Conservation (phyloP, 2,329 filamentous ascomycete genomes). For the Paraphoma sp. region DNA sequence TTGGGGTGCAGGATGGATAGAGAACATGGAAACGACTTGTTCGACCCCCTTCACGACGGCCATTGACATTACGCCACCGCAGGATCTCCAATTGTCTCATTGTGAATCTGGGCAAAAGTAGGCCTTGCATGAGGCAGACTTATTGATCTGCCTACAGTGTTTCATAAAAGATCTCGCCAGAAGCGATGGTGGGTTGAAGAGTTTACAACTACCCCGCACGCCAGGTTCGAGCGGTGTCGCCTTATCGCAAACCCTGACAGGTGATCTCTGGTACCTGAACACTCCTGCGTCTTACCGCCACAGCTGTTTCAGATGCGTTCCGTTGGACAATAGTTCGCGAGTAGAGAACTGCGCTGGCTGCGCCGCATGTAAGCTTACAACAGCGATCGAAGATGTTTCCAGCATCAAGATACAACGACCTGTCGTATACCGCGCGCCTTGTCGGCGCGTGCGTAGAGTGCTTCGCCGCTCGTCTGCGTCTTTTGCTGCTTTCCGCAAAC, state of each 20-base stretch:
- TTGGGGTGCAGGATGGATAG: background rate
- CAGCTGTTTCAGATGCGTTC: slow-evolving; percentile 15
- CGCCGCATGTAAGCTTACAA: slow-evolving; percentile 4
- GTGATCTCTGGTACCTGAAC: slow-evolving; percentile 6
- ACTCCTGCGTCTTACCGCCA: slow-evolving; percentile 18
- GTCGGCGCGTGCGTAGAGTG: slow-evolving; percentile 25
- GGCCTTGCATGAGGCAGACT: slow-evolving; percentile 3
- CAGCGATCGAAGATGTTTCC: background rate
- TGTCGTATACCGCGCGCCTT: slow-evolving; percentile 29
- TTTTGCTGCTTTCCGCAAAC: slow-evolving; percentile 7
- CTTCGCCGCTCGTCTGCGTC: slow-evolving; percentile 10
- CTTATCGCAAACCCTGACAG: slow-evolving; percentile 10
- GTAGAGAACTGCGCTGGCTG: slow-evolving; percentile 18
- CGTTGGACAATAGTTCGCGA: slow-evolving; percentile 16
- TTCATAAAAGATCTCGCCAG: slow-evolving; percentile 8
- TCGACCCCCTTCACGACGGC: background rate
- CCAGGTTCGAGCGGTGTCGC: slow-evolving; percentile 5
- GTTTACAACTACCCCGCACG: slow-evolving; percentile 27
- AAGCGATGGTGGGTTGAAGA: slow-evolving; percentile 19
- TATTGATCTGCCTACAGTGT: background rate
- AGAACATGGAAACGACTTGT: background rate
- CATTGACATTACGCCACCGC: too few relatives aligned
- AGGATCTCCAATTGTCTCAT: too few relatives aligned
- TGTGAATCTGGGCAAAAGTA: too few relatives aligned
- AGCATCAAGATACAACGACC: slow-evolving; percentile 8